These are phyloP conservation scores for Histomonas meleagridis DNA, from an alignment of 208 protist genomes.

Conservation along the genomic window DNA sequence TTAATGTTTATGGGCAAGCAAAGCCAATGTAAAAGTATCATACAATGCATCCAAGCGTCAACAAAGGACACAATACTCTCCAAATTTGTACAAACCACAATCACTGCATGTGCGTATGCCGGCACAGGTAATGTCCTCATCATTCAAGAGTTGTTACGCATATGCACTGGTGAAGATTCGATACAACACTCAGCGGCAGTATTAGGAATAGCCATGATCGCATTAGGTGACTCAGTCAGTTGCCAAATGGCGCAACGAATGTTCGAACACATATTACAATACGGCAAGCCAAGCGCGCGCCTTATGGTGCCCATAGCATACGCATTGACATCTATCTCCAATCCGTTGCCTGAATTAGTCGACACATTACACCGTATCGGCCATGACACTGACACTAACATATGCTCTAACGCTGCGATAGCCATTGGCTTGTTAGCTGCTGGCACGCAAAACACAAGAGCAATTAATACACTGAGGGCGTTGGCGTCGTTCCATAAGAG, in stretches of 20 bases:
- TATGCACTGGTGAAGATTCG: constrained; percentile 20
- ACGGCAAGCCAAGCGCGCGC: constrained; percentile 63
- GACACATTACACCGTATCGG: constrained; percentile 88
- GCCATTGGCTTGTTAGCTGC: constrained; percentile 81
- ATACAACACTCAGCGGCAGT: constrained; percentile 70
- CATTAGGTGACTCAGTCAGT: constrained; percentile 90
- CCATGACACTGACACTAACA: constrained; percentile 76
- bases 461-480: constrained; percentile 72
- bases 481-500: constrained; percentile 77
- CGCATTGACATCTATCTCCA: constrained; percentile 78
- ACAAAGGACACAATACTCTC: constrained; percentile 59
- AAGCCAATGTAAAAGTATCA: constrained; percentile 70
- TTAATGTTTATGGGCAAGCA: constrained; percentile 55
- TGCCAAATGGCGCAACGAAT: constrained; percentile 82
- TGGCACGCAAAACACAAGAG: constrained; percentile 91
- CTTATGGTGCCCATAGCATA: constrained; percentile 90
- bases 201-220: constrained; percentile 87
- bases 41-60: constrained; percentile 62
- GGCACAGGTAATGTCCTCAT: constrained; percentile 92
- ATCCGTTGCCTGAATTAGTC: constrained; percentile 81
- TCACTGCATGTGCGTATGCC: constrained; percentile 89
- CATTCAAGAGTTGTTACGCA: constrained; percentile 49
- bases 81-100: constrained; percentile 70
- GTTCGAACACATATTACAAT: constrained; percentile 82
- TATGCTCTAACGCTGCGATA: constrained; percentile 78